Conservation (phyloP, 164 flowering plant genomes). For the Akebia trifoliata region DNA sequence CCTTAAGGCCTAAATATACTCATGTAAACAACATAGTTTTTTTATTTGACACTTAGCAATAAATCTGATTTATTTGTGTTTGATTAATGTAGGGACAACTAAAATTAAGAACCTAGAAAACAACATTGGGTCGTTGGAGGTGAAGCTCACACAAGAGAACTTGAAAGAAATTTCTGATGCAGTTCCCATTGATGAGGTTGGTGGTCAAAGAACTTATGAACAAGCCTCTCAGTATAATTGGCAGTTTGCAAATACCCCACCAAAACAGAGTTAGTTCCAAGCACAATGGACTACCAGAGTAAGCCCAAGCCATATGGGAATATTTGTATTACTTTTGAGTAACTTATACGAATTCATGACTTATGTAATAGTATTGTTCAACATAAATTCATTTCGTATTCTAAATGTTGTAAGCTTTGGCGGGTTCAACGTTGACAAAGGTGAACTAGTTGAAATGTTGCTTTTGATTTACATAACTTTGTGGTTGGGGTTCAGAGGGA, state of each 20-base stretch:
- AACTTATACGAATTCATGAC: too few species aligned
- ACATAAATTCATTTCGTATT: too few species aligned
- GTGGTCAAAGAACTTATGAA: neutral
- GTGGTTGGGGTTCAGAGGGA: too few species aligned
- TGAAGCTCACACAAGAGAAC: neutral
- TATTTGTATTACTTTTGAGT: too few species aligned
- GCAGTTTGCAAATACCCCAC: neutral
- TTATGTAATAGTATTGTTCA: too few species aligned
- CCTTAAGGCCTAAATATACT: too few species aligned
- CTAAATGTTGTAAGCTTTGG: too few species aligned
- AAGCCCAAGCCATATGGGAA: neutral
- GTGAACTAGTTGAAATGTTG: too few species aligned
- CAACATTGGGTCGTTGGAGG: neutral
- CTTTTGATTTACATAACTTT: too few species aligned
- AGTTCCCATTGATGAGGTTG: conserved; percentile 3
- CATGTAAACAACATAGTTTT: too few species aligned
- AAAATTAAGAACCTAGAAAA: conserved; percentile 5
- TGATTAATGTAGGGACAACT: neutral
- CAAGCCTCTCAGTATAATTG: neutral
- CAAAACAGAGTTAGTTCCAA: neutral
- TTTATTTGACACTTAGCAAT: too few species aligned
- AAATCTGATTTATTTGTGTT: neutral
- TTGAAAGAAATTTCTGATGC: conserved; percentile 9
- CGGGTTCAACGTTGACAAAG: too few species aligned
- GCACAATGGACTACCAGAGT: neutral